Percentiles rank a stretch among this genome's conserved stretches.
phyloP scores from a whole-genome alignment of 2,329 filamentous ascomycete genomes.

The Atkinsonella hypoxylon region DNA sequence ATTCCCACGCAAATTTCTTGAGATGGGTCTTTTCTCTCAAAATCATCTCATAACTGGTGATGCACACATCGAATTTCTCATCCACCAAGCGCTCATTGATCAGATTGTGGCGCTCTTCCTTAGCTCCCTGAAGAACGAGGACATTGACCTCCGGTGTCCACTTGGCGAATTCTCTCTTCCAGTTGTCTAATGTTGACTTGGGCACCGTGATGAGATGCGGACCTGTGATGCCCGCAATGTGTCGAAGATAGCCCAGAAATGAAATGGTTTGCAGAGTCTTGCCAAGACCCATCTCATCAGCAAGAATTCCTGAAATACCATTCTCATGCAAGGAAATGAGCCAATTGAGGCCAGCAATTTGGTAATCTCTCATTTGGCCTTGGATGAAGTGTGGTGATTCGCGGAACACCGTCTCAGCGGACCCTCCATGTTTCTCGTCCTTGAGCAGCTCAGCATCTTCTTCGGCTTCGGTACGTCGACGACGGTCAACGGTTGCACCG shows the following conservation, averaged over 20 bases:
- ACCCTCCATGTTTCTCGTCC: slow-evolving; percentile 80
- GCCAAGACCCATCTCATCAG: slow-evolving; percentile 96
- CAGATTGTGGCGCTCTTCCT: slow-evolving; percentile 78
- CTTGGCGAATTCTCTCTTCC: slow-evolving; percentile 84
- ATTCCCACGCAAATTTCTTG: slow-evolving; percentile 98
- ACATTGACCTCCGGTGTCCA: slow-evolving; percentile 97
- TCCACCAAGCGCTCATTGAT: slow-evolving; percentile 88
- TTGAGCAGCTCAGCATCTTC: slow-evolving; percentile 82
- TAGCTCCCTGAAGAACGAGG: slow-evolving; percentile 83
- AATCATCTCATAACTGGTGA: slow-evolving; percentile 99
- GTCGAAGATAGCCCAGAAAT: slow-evolving; percentile 88
- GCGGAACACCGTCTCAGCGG: slow-evolving; percentile 81
- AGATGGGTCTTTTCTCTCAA: slow-evolving; percentile 86
- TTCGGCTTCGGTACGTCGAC: slow-evolving; percentile 88
- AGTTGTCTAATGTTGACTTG: slow-evolving; percentile 96
- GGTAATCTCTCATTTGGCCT: slow-evolving; percentile 90
- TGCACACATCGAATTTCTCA: slow-evolving; percentile 93
- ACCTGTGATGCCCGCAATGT: slow-evolving; percentile 78
- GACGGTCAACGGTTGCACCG: slow-evolving; percentile 65
- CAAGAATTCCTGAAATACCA: slow-evolving; percentile 93
- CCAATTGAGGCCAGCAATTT: slow-evolving; percentile 93
- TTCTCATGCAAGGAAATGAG: slow-evolving; percentile 96
- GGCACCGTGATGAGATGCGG: slow-evolving; percentile 88
- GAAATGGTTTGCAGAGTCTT: slow-evolving; percentile 97
- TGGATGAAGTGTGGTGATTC: slow-evolving; percentile 88